Evolutionary conservation across 345 rosid species (phyloP), one percentile per base, ranked within the genome.

Genomic region (Cardiospermum halicacabum): DNA sequence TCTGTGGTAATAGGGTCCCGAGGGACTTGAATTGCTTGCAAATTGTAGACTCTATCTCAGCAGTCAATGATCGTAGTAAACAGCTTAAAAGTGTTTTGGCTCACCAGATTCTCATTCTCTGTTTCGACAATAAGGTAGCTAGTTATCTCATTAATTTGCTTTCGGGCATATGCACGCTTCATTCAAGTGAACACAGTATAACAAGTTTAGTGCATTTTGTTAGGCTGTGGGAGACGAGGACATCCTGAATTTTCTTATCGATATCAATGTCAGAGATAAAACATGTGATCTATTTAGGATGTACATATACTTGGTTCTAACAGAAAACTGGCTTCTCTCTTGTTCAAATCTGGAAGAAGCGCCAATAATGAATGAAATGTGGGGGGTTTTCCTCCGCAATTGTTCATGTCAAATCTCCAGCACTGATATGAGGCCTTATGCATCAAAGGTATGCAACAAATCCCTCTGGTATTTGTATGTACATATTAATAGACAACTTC

Each of bases 11-110:
- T 73, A 94, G 99, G 77, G 78, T 87, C 61, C 90, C 95, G 26
- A 67, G 56, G 65, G 96, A 91, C 70, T 71, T 89, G 75, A 94
- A 89, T 69, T 85, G 97, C 84, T 71, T 89, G 80, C 81, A 68
- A 68, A 64, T 75, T 58, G 87, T 94, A 43, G 95, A 88, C 77
- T 94, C 85, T 53, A 76, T 94, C 56, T 74, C 85, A 24, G 89
- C 87, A 42, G 61, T 74, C 13, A 76, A 74, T 45, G 25, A 69
- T 50, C 88, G 91, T 60, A 76, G 82, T 77, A 87, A 85, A 75
- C 71, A 74, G 62, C 77, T 94, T 55, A 82, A 82, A 76, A 89
- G 92, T 67, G 75, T 73, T 27, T 48, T 84, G 27, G 81, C 99
- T 64, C 66, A 78, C 60, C 81, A 82, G 54, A 75, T 87, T 72